Base-by-base conservation (phyloP, 768 basidiomycete genomes). In the Mrakia blollopis region DNA sequence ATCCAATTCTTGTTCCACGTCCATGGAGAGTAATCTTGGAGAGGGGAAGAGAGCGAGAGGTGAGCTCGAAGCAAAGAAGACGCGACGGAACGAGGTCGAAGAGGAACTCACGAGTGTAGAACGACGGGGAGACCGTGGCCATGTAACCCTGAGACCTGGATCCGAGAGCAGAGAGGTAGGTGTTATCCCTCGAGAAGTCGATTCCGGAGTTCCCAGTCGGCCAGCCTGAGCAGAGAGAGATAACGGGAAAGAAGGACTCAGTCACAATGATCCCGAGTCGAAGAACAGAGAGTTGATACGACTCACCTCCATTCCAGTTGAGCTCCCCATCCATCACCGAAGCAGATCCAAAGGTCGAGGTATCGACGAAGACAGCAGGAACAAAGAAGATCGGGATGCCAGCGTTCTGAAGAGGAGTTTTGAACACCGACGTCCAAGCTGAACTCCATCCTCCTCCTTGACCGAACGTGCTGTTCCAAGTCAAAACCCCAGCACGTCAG, bases 221-320 rank as follows among this genome's bases (percentile, higher is more conserved):
- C 57, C 57, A 57, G 25, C 57, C 57, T 57, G 25, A 57, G 28
- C 7, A 57, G 9, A 57, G 28, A 28, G 44, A 44, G 44, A 2
- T 9, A 44, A 14, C 5, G 39, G 23, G 54, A n/a, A 11, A 57
- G 54, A n/a, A 52, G 52, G 52, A 25, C 11, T 57, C 57, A 57
- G 57, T 28, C 28, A 10, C 25, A 10, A 57, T 2, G 25, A n/a
- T 13, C 5, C 5, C 50, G 50, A 16, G 8, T 35, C 54, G 25
- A n/a, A 35, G 80, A 50, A 76, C 78, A 68, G 44, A 10, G 35
- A 74, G 73, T 8, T 82, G 83, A 74, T 86, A 86, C 3, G 92
- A 91, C 92, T 92, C 93, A 54, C 86, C 92, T 39, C 87, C 87
- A 81, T 93, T 91, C 90, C 90, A 94, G 63, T 83, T 83, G 72